A percentile compares a stretch with the other conserved stretches of the same genome.
Evolutionary conservation across 495 filamentous ascomycete genomes (phyloP).

Genomic region (Penicillium angulare): DNA sequence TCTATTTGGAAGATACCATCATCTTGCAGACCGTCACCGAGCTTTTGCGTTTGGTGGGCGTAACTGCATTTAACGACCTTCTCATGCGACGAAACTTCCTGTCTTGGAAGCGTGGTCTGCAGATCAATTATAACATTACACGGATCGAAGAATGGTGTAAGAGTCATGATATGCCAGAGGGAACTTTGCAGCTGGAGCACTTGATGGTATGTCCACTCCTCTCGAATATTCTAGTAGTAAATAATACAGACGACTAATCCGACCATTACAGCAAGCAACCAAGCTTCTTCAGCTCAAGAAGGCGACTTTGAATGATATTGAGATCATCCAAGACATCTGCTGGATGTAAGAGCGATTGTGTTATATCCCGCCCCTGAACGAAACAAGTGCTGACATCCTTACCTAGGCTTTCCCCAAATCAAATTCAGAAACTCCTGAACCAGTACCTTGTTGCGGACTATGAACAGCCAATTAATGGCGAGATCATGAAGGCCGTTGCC

Average conservation of each 20-base stretch:
- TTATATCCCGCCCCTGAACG: background rate
- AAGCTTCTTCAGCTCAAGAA: constrained; percentile 99
- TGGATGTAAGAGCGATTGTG: constrained; percentile 76
- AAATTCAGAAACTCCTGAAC: constrained; percentile 98
- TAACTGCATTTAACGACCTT: constrained; percentile 98
- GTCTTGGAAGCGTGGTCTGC: constrained; percentile 97
- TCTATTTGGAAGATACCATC: constrained; percentile 94
- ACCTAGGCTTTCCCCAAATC: constrained; percentile 87
- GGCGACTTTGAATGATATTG: constrained; percentile 97
- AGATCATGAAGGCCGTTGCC: constrained; percentile 99
- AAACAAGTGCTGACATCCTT: constrained; percentile 5
- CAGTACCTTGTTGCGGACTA: constrained; percentile 99
- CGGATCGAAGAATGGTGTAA: constrained; percentile 99
- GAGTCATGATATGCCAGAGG: constrained; percentile 99
- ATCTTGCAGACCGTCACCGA: constrained; percentile 94
- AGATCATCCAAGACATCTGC: constrained; percentile 99
- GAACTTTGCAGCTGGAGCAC: constrained; percentile 96
- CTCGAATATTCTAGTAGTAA: background rate
- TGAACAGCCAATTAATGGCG: constrained; percentile 98
- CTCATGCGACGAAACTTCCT: constrained; percentile 98
- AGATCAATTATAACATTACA: constrained; percentile 99
- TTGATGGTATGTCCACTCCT: constrained; percentile 67
- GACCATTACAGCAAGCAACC: constrained; percentile 75
- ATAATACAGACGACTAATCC: constrained; percentile 14
- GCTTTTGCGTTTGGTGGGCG: constrained; percentile 87